Conservation (phyloP, 331 rosid species). For the Pyracantha coccinea region DNA sequence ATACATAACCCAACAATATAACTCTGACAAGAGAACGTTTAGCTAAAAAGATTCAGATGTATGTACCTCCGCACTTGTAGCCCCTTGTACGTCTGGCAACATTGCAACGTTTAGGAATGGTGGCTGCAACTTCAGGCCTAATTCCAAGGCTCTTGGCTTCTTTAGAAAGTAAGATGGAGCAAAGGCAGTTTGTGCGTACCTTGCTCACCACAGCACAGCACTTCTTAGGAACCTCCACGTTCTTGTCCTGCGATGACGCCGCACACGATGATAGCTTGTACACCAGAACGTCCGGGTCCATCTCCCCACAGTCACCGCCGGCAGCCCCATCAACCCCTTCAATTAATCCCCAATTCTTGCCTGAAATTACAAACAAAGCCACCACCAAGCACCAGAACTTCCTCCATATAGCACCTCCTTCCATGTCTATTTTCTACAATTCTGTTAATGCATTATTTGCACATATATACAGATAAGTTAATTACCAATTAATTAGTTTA, state of each 20-base stretch:
- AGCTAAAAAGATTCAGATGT: not conserved
- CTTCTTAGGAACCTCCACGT: not conserved
- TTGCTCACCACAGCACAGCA: not conserved
- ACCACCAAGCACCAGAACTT: not conserved
- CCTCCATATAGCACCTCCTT: not conserved
- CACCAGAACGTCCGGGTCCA: not conserved
- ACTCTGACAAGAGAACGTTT: no score
- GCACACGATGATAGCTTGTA: not conserved
- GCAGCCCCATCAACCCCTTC: not conserved
- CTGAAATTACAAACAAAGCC: not conserved
- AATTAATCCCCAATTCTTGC: not conserved
- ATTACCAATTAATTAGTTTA: no score
- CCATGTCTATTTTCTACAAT: not conserved
- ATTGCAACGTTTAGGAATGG: conserved; percentile 10
- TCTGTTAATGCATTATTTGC: not conserved
- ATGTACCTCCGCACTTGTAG: conserved; percentile 11
- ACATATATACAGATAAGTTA: no score
- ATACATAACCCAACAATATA: no score
- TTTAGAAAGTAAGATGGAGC: not conserved
- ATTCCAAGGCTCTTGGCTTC: not conserved
- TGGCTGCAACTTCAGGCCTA: not conserved
- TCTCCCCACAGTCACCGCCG: not conserved
- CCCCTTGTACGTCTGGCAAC: not conserved
- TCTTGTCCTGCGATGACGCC: not conserved
- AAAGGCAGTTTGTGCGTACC: not conserved